phyloP scores from a whole-genome alignment of 305 asterid species.

The Fraxinus xanthoxyloides region DNA sequence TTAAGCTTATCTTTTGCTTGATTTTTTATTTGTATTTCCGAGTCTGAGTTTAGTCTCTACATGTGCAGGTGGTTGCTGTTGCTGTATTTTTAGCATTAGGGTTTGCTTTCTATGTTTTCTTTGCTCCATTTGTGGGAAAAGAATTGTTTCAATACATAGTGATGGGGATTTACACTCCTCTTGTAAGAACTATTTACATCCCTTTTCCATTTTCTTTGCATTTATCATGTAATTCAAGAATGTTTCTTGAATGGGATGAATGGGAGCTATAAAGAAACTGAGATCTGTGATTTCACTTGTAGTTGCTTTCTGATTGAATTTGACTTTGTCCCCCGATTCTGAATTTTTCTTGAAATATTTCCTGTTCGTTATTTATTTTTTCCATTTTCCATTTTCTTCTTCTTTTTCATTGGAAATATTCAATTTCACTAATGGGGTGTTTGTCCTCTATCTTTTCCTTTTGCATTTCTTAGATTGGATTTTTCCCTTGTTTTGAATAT shows the following conservation, averaged over 20 bases:
- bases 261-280: constrained; percentile 13
- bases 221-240: background rate
- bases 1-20: background rate
- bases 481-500: constrained; percentile 20
- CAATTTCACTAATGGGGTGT: constrained; percentile 10
- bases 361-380: background rate
- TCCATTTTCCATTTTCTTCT: background rate
- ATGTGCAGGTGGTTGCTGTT: constrained; percentile 94
- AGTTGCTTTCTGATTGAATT: constrained; percentile 30
- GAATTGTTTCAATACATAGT: constrained; percentile 70
- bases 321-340: constrained; percentile 19
- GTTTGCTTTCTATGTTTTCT: constrained; percentile 97
- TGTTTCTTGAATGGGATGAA: constrained; percentile 20
- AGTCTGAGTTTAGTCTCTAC: constrained; percentile 22
- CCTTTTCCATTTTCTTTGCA: constrained; percentile 13
- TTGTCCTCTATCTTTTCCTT: constrained; percentile 33
- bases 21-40: background rate
- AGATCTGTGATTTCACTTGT: constrained; percentile 44
- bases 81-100: constrained; percentile 98
- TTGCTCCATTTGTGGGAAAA: constrained; percentile 95
- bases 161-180: constrained; percentile 96
- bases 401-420: constrained; percentile 14
- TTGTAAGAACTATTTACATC: background rate
- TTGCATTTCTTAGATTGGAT: constrained; percentile 20
- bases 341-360: background rate